Percentiles rank a stretch among this genome's conserved stretches.
These are phyloP conservation scores for Neostapfia colusana DNA, from an alignment of 176 grass and related monocot species.

Conservation along the genomic window DNA sequence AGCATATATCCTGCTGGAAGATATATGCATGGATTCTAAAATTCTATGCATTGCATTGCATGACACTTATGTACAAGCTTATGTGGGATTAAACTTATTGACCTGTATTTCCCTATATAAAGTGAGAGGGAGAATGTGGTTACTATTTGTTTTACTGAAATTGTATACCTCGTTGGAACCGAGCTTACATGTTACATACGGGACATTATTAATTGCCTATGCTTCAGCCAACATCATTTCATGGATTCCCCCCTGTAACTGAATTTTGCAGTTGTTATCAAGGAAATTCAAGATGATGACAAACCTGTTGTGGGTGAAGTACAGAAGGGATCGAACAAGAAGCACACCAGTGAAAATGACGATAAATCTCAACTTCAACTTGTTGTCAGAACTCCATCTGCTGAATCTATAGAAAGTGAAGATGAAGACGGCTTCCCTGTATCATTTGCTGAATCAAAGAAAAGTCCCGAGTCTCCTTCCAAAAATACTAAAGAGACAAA, in stretches of 20 bases:
- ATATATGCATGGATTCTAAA: background rate
- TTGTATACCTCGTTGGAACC: background rate
- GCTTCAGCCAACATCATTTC: background rate
- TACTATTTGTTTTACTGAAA: slow-evolving; percentile 6
- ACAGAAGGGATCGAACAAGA: slow-evolving; percentile 62
- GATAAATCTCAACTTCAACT: slow-evolving; percentile 51
- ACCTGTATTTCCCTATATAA: background rate
- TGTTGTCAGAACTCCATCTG: slow-evolving; percentile 40
- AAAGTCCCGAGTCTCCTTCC: slow-evolving; percentile 23
- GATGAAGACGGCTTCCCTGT: slow-evolving; percentile 97
- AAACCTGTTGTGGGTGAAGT: slow-evolving; percentile 42
- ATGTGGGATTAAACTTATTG: background rate
- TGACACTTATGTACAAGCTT: background rate
- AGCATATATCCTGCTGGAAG: background rate
- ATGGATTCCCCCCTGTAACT: background rate
- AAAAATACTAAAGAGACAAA: slow-evolving; percentile 30
- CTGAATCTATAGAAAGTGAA: slow-evolving; percentile 67
- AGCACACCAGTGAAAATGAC: slow-evolving; percentile 49
- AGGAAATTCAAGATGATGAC: slow-evolving; percentile 89
- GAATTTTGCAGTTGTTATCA: slow-evolving; percentile 75
- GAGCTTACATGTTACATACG: background rate
- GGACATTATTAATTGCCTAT: background rate
- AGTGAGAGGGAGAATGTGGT: background rate
- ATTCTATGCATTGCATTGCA: background rate
- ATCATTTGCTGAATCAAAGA: slow-evolving; percentile 53